Conservation (phyloP, 176 grass and related monocot species). For the Oryza rufipogon region DNA sequence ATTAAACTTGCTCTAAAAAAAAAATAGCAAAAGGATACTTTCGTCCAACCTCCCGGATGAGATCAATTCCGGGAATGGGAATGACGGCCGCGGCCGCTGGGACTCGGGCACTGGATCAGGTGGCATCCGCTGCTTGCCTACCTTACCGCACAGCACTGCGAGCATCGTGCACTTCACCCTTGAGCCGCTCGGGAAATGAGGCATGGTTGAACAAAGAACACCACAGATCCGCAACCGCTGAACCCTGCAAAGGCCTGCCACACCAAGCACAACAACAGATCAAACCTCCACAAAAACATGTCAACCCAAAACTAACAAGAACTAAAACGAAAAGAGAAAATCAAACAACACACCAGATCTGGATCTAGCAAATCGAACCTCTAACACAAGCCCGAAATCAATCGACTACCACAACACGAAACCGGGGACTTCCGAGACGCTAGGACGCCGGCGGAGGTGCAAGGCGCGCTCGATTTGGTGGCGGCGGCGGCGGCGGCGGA, state of each 20-base stretch:
- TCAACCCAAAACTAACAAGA: neutral
- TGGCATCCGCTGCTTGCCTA: slow-evolving; percentile 10
- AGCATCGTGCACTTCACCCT: slow-evolving; percentile 47
- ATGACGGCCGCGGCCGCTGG: slow-evolving; percentile 27
- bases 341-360: neutral
- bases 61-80: slow-evolving; percentile 57
- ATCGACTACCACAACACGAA: neutral
- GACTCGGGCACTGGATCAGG: neutral
- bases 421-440: neutral
- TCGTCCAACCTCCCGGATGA: slow-evolving; percentile 61
- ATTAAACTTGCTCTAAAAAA: no score
- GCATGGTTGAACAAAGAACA: slow-evolving; percentile 32
- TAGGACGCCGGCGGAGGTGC: neutral
- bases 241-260: slow-evolving; percentile 27
- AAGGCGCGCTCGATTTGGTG: slow-evolving; percentile 16
- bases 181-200: slow-evolving; percentile 33
- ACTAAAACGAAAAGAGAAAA: neutral
- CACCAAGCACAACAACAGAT: neutral
- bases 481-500: neutral
- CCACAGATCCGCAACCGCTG: neutral
- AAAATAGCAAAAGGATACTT: slow-evolving; percentile 7
- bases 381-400: slow-evolving; percentile 19
- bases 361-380: neutral
- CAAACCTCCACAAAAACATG: neutral
- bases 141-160: slow-evolving; percentile 56